phyloP scores from a whole-genome alignment of 495 filamentous ascomycete genomes.

The Amorphotheca resinae region DNA sequence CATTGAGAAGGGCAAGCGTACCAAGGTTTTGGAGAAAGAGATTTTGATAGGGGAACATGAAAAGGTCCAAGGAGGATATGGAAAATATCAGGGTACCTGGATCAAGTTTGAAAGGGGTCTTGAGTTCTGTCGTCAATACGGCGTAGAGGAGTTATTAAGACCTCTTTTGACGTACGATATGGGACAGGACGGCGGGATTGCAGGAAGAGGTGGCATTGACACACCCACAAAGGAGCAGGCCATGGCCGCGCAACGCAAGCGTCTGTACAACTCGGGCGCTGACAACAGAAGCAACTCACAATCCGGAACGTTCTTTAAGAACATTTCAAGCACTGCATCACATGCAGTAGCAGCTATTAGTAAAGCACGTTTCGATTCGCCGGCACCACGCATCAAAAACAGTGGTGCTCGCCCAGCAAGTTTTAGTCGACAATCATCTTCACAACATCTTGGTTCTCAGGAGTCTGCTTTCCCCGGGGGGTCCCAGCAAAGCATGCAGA shows the following conservation, averaged over 20 bases:
- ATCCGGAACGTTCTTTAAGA: slow-evolving; percentile 84
- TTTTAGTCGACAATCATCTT: slow-evolving; percentile 43
- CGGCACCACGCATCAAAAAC: slow-evolving; percentile 48
- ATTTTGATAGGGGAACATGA: slow-evolving; percentile 92
- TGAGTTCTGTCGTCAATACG: slow-evolving; percentile 87
- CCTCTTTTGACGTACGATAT: slow-evolving; percentile 85
- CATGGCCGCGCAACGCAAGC: slow-evolving; percentile 92
- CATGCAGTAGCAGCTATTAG: slow-evolving; percentile 89
- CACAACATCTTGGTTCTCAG: slow-evolving; percentile 50
- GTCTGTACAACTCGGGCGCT: slow-evolving; percentile 65
- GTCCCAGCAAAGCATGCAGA: slow-evolving; percentile 59
- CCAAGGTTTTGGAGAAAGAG: slow-evolving; percentile 95
- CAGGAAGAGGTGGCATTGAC: slow-evolving; percentile 49
- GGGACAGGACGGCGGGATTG: slow-evolving; percentile 58
- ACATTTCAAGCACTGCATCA: slow-evolving; percentile 84
- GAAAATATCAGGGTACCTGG: slow-evolving; percentile 98
- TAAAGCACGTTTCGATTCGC: slow-evolving; percentile 88
- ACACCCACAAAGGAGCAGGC: slow-evolving; percentile 99
- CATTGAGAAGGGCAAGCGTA: slow-evolving; percentile 91
- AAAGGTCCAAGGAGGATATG: slow-evolving; percentile 96
- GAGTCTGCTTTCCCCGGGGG: slow-evolving; percentile 41
- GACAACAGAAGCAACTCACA: slow-evolving; percentile 55
- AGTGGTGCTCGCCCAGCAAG: slow-evolving; percentile 30
- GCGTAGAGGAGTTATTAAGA: slow-evolving; percentile 74
- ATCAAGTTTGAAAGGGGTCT: slow-evolving; percentile 83